Percentiles rank a stretch among this genome's conserved stretches.
Conservation (phyloP, 1,139 yeast species). For the Saccharomyces hybrid region DNA sequence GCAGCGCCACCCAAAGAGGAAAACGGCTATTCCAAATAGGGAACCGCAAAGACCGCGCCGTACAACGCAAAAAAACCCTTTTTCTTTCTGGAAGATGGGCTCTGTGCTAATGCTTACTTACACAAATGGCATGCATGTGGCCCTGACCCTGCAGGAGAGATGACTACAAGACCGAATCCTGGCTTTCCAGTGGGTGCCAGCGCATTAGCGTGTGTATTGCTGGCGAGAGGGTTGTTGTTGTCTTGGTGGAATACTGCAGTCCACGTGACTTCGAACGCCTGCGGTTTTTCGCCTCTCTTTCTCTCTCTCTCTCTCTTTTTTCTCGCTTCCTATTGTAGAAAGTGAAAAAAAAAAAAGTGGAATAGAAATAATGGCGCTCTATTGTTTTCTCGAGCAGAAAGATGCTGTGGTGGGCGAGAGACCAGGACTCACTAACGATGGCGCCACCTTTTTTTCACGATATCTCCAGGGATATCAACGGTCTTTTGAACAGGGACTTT, state of each 20-base stretch:
- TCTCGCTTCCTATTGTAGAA: neutral
- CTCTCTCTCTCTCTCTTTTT: neutral
- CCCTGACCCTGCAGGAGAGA: too few relatives aligned
- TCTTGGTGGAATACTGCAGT: too few relatives aligned
- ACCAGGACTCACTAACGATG: constrained; percentile 29
- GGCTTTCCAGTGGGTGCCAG: neutral
- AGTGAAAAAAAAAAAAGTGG: neutral
- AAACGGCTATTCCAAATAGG: constrained; percentile 26
- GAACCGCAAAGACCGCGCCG: constrained; percentile 78
- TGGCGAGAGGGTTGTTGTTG: too few relatives aligned
- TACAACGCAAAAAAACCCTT: constrained; percentile 56
- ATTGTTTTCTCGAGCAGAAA: neutral
- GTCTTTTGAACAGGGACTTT: constrained; percentile 84
- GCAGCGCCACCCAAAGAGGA: constrained; percentile 11
- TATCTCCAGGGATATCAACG: constrained; percentile 84
- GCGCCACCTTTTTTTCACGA: constrained; percentile 80
- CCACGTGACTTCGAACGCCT: neutral
- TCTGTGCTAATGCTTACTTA: constrained; percentile 34
- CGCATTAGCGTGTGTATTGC: too few relatives aligned
- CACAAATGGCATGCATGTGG: too few relatives aligned
- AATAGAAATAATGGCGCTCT: neutral
- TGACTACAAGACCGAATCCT: neutral
- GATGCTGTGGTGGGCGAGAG: neutral
- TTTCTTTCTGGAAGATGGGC: constrained; percentile 44
- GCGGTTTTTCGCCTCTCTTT: neutral